Conservation (phyloP, 441 rosid species). For the Erodium trifolium region DNA sequence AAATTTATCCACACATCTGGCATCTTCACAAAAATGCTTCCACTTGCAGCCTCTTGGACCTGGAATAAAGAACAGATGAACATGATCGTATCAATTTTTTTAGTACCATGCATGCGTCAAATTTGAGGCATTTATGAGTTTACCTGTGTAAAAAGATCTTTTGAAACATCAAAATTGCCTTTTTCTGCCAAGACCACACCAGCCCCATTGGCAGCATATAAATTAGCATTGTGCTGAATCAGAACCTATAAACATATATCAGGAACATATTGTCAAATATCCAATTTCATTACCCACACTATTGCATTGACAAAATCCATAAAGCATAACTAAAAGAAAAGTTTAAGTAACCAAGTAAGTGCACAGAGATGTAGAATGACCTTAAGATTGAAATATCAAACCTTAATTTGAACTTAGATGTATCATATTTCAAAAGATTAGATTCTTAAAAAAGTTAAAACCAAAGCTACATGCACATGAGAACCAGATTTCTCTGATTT, state of each 20-base stretch:
- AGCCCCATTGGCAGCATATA: constrained; percentile 98
- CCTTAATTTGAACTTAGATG: neutral
- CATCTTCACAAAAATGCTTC: constrained; percentile 94
- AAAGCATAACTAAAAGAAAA: constrained; percentile 5
- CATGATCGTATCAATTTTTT: constrained; percentile 11
- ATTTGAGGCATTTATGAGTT: constrained; percentile 19
- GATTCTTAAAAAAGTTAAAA: neutral
- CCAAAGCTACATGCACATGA: neutral
- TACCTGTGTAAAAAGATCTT: constrained; percentile 91
- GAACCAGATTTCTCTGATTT: neutral
- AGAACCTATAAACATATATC: constrained; percentile 50
- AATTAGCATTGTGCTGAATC: constrained; percentile 79
- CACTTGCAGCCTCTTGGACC: constrained; percentile 99
- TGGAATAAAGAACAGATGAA: constrained; percentile 27
- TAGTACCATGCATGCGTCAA: constrained; percentile 14
- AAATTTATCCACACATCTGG: constrained; percentile 99
- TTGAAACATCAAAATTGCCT: constrained; percentile 94
- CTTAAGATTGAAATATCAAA: neutral
- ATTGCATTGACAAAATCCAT: constrained; percentile 13
- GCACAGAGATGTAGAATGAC: neutral
- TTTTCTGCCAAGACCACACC: constrained; percentile 95
- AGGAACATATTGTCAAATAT: constrained; percentile 10
- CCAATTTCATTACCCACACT: neutral
- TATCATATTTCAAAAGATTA: neutral
- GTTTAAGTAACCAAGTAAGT: constrained; percentile 7